Evolutionary conservation across 169 alveolate genomes (phyloP), one percentile per base, ranked within the genome.

Genomic region (Sarcocystis neurona): DNA sequence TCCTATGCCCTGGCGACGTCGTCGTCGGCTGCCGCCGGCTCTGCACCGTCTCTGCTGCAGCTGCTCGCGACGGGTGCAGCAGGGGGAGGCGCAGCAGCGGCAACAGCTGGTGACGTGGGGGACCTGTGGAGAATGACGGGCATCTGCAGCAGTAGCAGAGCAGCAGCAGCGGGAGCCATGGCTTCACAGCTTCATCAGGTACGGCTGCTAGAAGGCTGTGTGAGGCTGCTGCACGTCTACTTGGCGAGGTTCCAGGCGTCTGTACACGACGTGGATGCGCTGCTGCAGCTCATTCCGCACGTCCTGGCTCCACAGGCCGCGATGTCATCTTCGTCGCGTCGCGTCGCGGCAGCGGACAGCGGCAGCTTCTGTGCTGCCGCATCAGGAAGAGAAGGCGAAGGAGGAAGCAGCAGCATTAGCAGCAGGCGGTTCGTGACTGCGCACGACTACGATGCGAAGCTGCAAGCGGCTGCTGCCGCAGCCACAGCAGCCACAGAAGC

Each of bases 401-500:
- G 75, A 44, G 30, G 46, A 20, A 44, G 34, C 18, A 44, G 75
- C 46, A 39, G 75, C 15, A 15, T 63, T 39, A 44, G 34, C 46
- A 63, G 34, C 12, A 23, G 39, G 46, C 34, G 46, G 18, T 63
- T 44, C 12, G 43, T 23, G 43, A 47, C 79, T n/a, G 80, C 82
- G 0, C 77, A 84, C 3, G 89, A 84, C 66, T 63, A 63, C 23
- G 89, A 84, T 53, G 68, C 89, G 20, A 20, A 75, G 37, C 15
- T 39, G 39, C 89, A 84, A 5, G 68, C 89, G 30, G 89, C 89
- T 27, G 46, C 77, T 6, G 86, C 86, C 46, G 84, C 84, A 75
- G 63, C 58, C 41, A 60, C 84, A 75, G 2, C 84, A 75, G 39
- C 84, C 41, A 60, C 58, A 75, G 84, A 53, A 75, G 63, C 60